A percentile compares a stretch with the other conserved stretches of the same genome.
phyloP scores from a whole-genome alignment of 148 eudicot genomes.

The Amaranthus palmeri region DNA sequence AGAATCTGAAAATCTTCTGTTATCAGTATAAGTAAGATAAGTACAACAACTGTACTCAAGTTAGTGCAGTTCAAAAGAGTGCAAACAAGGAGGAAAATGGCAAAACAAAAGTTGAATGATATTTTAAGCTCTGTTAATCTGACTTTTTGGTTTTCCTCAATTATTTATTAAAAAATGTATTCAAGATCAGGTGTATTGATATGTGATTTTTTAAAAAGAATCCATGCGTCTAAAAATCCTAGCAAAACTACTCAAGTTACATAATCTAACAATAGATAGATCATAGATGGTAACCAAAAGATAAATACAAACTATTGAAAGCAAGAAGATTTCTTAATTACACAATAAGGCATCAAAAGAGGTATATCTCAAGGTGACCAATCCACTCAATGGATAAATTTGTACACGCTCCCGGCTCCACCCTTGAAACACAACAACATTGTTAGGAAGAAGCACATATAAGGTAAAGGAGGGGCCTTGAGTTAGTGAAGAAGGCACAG shows the following conservation, averaged over 20 bases:
- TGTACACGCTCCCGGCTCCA: neutral
- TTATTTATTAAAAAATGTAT: no score
- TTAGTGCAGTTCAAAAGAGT: neutral
- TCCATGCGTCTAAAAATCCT: no score
- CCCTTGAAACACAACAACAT: neutral
- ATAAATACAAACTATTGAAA: neutral
- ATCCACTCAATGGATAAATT: neutral
- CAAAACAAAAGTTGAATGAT: neutral
- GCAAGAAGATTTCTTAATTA: neutral
- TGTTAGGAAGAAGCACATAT: neutral
- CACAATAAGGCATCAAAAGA: neutral
- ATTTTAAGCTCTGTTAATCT: neutral
- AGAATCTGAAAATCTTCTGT: conserved; percentile 50
- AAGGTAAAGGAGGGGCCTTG: neutral
- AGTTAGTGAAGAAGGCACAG: neutral
- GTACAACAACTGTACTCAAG: neutral
- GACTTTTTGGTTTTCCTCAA: neutral
- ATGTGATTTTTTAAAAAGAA: no score
- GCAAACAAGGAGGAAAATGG: neutral
- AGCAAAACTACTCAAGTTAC: no score
- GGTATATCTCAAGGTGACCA: neutral
- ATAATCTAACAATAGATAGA: no score
- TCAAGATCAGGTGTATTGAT: no score
- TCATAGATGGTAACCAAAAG: neutral
- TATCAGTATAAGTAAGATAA: conserved; percentile 1